A percentile compares a stretch with the other conserved stretches of the same genome.
These are phyloP conservation scores for Sporothrix euskadiensis DNA, from an alignment of 2,329 filamentous ascomycete genomes.

Conservation along the genomic window DNA sequence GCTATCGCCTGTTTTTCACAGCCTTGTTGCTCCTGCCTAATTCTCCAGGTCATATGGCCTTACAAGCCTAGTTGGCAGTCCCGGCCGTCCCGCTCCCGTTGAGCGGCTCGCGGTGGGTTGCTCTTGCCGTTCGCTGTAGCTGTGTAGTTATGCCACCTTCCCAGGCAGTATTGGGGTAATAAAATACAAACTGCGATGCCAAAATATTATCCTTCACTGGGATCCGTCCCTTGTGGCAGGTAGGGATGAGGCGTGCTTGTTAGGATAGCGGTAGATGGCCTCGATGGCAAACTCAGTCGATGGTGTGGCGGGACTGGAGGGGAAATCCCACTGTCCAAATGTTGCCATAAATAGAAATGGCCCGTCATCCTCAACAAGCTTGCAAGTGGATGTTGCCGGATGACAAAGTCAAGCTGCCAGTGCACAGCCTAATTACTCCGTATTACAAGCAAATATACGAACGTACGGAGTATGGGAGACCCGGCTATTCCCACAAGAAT, in stretches of 20 bases:
- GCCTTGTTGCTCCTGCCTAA: background rate
- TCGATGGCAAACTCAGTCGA: background rate
- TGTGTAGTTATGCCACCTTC: background rate
- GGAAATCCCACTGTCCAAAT: background rate
- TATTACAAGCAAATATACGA: background rate
- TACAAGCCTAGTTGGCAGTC: background rate
- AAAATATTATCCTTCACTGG: background rate
- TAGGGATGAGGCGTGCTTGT: background rate
- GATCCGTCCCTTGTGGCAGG: background rate
- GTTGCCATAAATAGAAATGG: slow-evolving; percentile 2
- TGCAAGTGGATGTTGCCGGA: background rate
- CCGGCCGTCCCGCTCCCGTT: slow-evolving; percentile 2
- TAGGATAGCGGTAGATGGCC: background rate
- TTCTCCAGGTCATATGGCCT: slow-evolving; percentile 6
- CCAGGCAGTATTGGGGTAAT: background rate
- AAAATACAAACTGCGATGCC: background rate
- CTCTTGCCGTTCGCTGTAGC: background rate
- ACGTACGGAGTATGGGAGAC: too few species aligned
- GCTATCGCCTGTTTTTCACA: background rate
- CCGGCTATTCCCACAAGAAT: background rate
- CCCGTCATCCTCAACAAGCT: background rate
- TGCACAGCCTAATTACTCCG: too few species aligned
- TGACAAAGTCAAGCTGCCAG: slow-evolving; percentile 4
- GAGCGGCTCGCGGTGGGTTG: background rate
- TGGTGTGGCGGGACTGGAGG: background rate